Conservation (phyloP, 1,139 yeast species). For the Candida dubliniensis region DNA sequence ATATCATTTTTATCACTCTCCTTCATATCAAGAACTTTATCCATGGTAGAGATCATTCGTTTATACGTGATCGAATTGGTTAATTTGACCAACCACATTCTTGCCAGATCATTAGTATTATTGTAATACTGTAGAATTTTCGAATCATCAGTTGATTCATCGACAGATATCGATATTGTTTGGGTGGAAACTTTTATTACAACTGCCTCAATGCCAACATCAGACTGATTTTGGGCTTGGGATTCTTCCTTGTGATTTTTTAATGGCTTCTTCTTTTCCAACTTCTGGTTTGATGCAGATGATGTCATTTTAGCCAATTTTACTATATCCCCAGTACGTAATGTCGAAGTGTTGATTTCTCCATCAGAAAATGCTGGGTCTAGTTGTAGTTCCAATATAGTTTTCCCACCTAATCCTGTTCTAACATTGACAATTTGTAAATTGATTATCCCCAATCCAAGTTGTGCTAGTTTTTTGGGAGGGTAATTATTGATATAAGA, state of each 20-base stretch:
- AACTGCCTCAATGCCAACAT: conserved; percentile 55
- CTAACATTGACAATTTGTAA: conserved; percentile 58
- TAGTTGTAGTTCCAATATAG: conserved; percentile 61
- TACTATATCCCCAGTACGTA: conserved; percentile 80
- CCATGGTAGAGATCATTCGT: conserved; percentile 79
- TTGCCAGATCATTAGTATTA: conserved; percentile 37
- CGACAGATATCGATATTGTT: conserved; percentile 53
- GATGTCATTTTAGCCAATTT: conserved; percentile 40
- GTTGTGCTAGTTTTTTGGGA: conserved; percentile 61
- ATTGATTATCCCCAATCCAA: conserved; percentile 77
- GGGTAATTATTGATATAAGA: conserved; percentile 51
- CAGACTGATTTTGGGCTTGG: conserved; percentile 22
- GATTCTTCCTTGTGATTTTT: conserved; percentile 21
- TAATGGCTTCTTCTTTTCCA: conserved; percentile 23
- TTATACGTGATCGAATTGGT: conserved; percentile 69
- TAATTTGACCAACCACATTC: conserved; percentile 66
- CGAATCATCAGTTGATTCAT: conserved; percentile 50
- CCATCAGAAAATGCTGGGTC: conserved; percentile 53
- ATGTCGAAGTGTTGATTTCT: conserved; percentile 55
- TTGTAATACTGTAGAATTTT: conserved; percentile 44
- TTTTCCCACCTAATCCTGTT: conserved; percentile 81
- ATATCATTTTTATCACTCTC: conserved; percentile 34
- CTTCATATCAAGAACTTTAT: conserved; percentile 56
- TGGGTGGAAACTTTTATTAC: conserved; percentile 50
- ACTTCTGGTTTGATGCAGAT: conserved; percentile 7